Evolutionary conservation across 305 asterid genomes (phyloP), one percentile per base, ranked within the genome.

Genomic region (Stenogyne calaminthoides): DNA sequence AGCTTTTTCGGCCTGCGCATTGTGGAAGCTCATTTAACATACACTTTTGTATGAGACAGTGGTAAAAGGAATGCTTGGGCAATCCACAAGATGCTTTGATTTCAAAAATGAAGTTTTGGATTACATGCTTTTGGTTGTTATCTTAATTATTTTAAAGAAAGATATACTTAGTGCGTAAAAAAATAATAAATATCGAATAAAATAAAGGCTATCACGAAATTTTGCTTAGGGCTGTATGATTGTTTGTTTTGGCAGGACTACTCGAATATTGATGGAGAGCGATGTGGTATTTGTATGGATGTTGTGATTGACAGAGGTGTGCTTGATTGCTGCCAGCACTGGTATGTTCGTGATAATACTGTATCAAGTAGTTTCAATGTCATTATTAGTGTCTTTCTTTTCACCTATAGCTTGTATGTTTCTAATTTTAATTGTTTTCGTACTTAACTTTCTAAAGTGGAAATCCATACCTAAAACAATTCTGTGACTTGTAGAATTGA

Each of bases 251-350:
- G n/a, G 15, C 91, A 94, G 98, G 95, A 90, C 55, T 86, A 79
- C 83, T 72, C 83, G 71, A 83, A 78, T 81, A 78, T 83, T 60
- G 97, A 89, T 67, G 97, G 98, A 34, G 98, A 90, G 81, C 83
- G 96, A 76, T 95, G 99, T 84, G 99, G 99, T 69, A 92, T 95
- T 73, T 95, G 99, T 79, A 92, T 85, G 96, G 97, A 90, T 80
- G 78, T 84, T 64, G 96, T 95, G 72, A 78, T 95, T 62, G 98
- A 95, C 77, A 83, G 98, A 84, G 99, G 99, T 14, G 96, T 95
- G 70, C 89, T 95, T 62, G 99, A 95, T 86, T 95, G 99, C 88
- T 95, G 99, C 82, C 96, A 92, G 71, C 99, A 95, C 69, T 95
- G 99, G 99, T 95, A 86, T 70, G 85, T 62, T 44, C 10, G 32